Evolutionary conservation across 305 asterid genomes (phyloP), one percentile per base, ranked within the genome.

Genomic region (Ilex paraguariensis): DNA sequence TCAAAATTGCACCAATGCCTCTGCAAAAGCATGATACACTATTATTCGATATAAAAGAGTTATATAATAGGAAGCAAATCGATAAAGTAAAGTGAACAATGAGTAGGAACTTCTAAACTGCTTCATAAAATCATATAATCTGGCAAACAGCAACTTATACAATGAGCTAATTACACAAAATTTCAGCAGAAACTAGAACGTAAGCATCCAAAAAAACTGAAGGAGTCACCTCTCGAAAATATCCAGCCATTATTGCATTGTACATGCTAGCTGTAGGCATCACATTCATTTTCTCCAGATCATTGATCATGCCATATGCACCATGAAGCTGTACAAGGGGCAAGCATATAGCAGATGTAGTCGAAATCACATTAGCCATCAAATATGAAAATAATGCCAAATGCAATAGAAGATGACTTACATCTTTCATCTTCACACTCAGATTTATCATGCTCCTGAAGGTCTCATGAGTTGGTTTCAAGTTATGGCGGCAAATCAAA

Each of bases 391-490:
- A 17, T 16, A 13, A 49, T 11, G 13, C 53, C 53, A 12, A 45
- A 49, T 12, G 54, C 65, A 70, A 63, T 48, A 57, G 60, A 44
- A 57, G 66, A 36, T 36, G 64, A 62, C 82, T 86, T 77, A 86
- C 98, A 74, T 91, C 97, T 84, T 86, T 91, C 95, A 82, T 81
- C 75, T 65, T 91, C 77, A 88, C 98, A 64, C 66, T 70, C 51
- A 84, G 86, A 77, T 57, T 66, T 73, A 84, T 81, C 91, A 91
- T 81, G 75, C 66, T 78, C 83, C 85, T 78, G 82, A 84, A 75
- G 56, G 98, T 88, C 60, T 88, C 98, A 49, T 4, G 65, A 68
- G 82, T 78, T 71, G 84, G 93, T 68, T 75, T 64, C 78, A 83
- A 48, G 67, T 74, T 70, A 68, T 81, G 87, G 69, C 52, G 58